phyloP scores from a whole-genome alignment of 495 filamentous ascomycete species.

The Tetracladium setigerum region DNA sequence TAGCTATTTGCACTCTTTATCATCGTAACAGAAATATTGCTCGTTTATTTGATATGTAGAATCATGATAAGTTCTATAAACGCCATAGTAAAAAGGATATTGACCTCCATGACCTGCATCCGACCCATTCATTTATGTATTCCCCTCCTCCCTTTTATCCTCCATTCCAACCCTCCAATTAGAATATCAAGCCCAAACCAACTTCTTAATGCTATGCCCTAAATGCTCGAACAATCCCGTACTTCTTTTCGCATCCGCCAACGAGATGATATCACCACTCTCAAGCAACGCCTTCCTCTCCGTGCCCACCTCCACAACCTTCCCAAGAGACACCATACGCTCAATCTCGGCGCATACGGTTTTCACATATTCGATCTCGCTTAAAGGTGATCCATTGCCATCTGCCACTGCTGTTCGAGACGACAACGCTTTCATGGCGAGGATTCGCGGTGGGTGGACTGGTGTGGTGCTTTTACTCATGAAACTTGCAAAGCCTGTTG shows the following conservation, averaged over 20 bases:
- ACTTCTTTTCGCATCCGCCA: slow-evolving; percentile 78
- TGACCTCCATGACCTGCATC: too few relatives aligned
- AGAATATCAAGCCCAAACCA: slow-evolving; percentile 69
- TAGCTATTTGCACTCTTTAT: too few relatives aligned
- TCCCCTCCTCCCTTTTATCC: too few relatives aligned
- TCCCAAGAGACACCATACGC: slow-evolving; percentile 16
- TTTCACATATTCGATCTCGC: slow-evolving; percentile 62
- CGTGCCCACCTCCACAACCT: slow-evolving; percentile 22
- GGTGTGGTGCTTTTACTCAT: slow-evolving; percentile 19
- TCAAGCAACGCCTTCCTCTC: slow-evolving; percentile 44
- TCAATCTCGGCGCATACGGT: slow-evolving; percentile 53
- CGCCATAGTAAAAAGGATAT: too few relatives aligned
- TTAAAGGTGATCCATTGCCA: slow-evolving; percentile 34
- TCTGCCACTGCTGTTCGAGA: slow-evolving; percentile 37
- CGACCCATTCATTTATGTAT: too few relatives aligned
- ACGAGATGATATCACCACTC: slow-evolving; percentile 68
- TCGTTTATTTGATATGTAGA: too few relatives aligned
- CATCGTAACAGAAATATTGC: too few relatives aligned
- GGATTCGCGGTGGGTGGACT: slow-evolving; percentile 2
- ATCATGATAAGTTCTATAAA: too few relatives aligned
- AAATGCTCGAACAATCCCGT: slow-evolving; percentile 81
- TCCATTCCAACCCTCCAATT: too few relatives aligned
- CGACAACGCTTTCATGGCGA: slow-evolving; percentile 56
- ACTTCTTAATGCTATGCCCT: slow-evolving; percentile 79
- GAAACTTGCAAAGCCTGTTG: slow-evolving; percentile 14